Evolutionary conservation across 257 asterid species (phyloP), one percentile per base, ranked within the genome.

Genomic region (Solanum sejunctum): DNA sequence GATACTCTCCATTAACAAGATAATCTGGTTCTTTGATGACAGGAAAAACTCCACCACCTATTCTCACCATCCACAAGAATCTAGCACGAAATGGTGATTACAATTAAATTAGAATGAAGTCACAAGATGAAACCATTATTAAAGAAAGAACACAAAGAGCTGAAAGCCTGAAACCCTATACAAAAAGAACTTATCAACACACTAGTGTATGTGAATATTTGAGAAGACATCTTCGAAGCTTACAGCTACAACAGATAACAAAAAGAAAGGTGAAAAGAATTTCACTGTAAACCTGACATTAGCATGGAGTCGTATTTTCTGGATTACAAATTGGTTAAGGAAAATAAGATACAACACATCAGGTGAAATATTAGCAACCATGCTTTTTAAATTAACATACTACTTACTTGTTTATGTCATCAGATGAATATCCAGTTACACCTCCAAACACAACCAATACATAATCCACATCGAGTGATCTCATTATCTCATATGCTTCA

Each of bases 31-130:
- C 99, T 91, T 97, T 95, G 71, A 97, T 97, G 52, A 97, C 94
- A 63, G 99, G 99, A 82, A 93, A 97, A 78, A 97, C 98, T 57
- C 98, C 98, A 1, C 99, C 99, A 81, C 98, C 99, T 85, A 97
- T 97, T 89, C 99, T 91, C 84, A 97, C 99, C 99, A 97, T 97
- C 99, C 99, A 97, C 91, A 97, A 91, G 89, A 97, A 96, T 87
- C 99, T 96, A 91, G 64, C 21, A 87, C 47, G 17, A 88, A 83
- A 85, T 21, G 78, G 81, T 86, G 82, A 69, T 43, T 72, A 83
- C 73, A 90, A 86, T 28, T 28, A 28, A 90, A 87, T 78, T 28
- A 78, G 82, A 77, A 51, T 77, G 82, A 77, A 51, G 49, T 28
- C 83, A 10, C 83, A 78, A 36, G 21, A 84, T 77, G 55, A 61